Conservation (phyloP, 192 early-diverging fungal genomes). For the Entomortierella beljakovae region DNA sequence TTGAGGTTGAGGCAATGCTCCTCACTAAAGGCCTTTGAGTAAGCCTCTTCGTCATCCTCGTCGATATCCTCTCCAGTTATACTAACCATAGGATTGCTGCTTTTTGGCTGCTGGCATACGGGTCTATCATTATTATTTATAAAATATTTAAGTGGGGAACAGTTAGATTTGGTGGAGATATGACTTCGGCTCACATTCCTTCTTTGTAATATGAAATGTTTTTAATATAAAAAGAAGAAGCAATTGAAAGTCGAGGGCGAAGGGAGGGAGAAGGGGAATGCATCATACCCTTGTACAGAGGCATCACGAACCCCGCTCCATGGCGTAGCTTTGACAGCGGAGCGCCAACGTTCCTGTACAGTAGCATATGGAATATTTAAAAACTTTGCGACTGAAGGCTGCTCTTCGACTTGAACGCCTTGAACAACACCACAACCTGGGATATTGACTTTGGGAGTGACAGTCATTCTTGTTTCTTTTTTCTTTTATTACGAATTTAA, state of each 20-base stretch:
- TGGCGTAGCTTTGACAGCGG: slow-evolving; percentile 16
- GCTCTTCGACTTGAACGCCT: slow-evolving; percentile 14
- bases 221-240: too few relatives aligned
- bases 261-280: too few relatives aligned
- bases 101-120: slow-evolving; percentile 29
- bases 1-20: slow-evolving; percentile 63
- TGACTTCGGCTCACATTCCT: not conserved
- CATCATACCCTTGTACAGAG: slow-evolving; percentile 23
- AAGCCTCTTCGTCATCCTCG: slow-evolving; percentile 23
- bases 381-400: slow-evolving; percentile 32
- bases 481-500: not conserved
- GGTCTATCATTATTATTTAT: slow-evolving; percentile 15
- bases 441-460: slow-evolving; percentile 23
- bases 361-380: slow-evolving; percentile 53
- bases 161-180: not conserved
- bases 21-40: slow-evolving; percentile 33
- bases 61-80: slow-evolving; percentile 16
- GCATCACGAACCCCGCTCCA: slow-evolving; percentile 48
- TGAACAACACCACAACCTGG: slow-evolving; percentile 26
- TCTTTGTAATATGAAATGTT: not conserved
- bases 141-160: not conserved
- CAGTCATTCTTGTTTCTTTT: slow-evolving; percentile 13
- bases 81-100: slow-evolving; percentile 19
- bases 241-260: too few relatives aligned
- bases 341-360: slow-evolving; percentile 47